Percentiles rank a stretch among this genome's conserved stretches.
These are phyloP conservation scores for Talaromyces albobiverticillius DNA, from an alignment of 2,329 filamentous ascomycete genomes.

Conservation along the genomic window DNA sequence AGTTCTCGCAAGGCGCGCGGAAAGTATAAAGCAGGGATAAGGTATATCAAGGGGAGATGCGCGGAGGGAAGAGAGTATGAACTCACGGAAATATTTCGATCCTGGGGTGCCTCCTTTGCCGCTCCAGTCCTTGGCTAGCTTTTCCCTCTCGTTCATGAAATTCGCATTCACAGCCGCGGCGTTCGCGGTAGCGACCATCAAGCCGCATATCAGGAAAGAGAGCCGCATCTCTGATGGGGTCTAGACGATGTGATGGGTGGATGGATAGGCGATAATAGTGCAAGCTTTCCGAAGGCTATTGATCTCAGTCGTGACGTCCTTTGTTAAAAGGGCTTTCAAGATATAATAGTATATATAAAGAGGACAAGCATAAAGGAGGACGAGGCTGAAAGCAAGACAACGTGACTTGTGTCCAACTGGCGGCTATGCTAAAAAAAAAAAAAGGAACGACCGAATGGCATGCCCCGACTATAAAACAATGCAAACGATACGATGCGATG, in stretches of 20 bases:
- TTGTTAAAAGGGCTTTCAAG: neutral
- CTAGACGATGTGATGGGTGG: neutral
- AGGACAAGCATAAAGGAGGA: neutral
- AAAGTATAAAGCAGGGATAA: slow-evolving; percentile 4
- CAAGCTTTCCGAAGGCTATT: neutral
- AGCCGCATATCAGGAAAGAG: slow-evolving; percentile 1
- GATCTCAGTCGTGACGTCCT: no score
- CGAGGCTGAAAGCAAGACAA: neutral
- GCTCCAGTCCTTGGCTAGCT: slow-evolving; percentile 39
- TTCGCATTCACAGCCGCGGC: slow-evolving; percentile 31
- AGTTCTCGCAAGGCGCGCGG: slow-evolving; percentile 7
- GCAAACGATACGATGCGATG: no score
- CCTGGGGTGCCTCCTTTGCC: slow-evolving; percentile 37
- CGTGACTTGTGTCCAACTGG: neutral
- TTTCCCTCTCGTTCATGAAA: slow-evolving; percentile 43
- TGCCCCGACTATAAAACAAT: no score
- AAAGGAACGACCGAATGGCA: neutral
- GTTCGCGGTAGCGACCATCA: slow-evolving; percentile 5
- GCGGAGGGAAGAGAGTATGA: neutral
- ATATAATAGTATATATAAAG: neutral
- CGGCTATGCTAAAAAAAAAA: neutral
- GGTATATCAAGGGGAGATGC: neutral
- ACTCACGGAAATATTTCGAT: slow-evolving; percentile 52
- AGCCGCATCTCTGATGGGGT: neutral
- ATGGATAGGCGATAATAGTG: no score